Conservation (phyloP, 192 early-diverging fungal genomes). For the Thamnidium elegans region DNA sequence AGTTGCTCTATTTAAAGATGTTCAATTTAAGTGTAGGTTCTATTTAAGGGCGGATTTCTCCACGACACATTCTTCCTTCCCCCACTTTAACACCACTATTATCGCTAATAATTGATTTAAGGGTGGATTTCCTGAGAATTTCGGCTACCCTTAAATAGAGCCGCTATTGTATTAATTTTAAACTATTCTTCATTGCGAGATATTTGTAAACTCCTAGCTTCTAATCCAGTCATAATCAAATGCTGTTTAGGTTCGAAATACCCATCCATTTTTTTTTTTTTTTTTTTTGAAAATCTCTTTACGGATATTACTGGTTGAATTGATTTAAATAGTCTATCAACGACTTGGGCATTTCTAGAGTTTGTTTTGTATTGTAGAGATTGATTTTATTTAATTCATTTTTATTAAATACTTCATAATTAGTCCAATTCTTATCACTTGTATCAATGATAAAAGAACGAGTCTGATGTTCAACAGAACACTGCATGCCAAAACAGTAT, state of each 20-base stretch:
- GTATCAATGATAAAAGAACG: neutral
- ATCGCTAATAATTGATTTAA: neutral
- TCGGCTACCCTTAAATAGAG: neutral
- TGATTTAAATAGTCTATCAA: neutral
- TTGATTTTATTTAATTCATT: neutral
- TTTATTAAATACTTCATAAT: neutral
- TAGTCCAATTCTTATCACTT: neutral
- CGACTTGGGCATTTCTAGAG: neutral
- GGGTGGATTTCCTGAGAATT: neutral
- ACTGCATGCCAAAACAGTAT: no score
- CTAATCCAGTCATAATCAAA: neutral
- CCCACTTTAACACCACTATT: no score
- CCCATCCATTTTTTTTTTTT: no score
- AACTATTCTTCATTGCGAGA: neutral
- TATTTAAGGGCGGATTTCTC: no score
- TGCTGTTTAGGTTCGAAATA: neutral
- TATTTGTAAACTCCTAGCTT: neutral
- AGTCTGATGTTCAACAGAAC: neutral
- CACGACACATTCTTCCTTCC: no score
- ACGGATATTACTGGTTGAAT: neutral
- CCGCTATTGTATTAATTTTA: neutral
- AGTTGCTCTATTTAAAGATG: neutral
- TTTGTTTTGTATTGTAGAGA: neutral
- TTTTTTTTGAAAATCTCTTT: no score
- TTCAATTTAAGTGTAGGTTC: no score